Percentiles rank a stretch among this genome's conserved stretches.
Evolutionary conservation across 2,329 filamentous ascomycete genomes (phyloP).

Genomic region (Aspergillus unguis): DNA sequence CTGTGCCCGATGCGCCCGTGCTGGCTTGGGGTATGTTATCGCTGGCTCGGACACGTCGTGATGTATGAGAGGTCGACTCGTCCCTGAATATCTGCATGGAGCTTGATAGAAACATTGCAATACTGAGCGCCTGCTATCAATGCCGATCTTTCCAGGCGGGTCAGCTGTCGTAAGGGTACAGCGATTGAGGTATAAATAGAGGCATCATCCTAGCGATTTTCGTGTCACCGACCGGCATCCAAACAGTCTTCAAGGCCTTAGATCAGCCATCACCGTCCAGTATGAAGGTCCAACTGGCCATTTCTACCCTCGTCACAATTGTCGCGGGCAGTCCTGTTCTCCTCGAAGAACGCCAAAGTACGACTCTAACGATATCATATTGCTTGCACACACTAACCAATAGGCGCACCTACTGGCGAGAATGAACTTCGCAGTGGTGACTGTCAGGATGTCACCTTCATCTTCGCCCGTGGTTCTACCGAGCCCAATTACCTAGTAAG

Average conservation of each 20-base stretch:
- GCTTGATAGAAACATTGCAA: too few species aligned
- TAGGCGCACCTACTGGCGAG: constrained; percentile 8
- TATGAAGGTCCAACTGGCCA: constrained; percentile 9
- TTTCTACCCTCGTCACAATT: constrained; percentile 5
- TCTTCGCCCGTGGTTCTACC: constrained; percentile 50
- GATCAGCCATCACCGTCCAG: neutral
- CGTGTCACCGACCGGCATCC: neutral
- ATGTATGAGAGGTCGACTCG: too few species aligned
- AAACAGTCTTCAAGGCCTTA: neutral
- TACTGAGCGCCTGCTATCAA: too few species aligned
- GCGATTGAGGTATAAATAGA: too few species aligned
- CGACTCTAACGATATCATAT: neutral
- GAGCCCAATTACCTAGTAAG: constrained; percentile 49
- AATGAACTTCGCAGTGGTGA: constrained; percentile 41
- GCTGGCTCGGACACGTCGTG: too few species aligned
- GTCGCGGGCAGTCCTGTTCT: constrained; percentile 9
- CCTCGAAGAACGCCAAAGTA: constrained; percentile 12
- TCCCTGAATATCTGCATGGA: too few species aligned
- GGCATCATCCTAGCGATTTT: too few species aligned
- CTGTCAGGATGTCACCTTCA: constrained; percentile 46
- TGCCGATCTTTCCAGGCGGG: too few species aligned
- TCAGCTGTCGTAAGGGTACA: too few species aligned
- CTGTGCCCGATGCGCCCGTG: neutral
- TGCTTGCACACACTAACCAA: neutral
- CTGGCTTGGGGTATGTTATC: too few species aligned